phyloP scores from a whole-genome alignment of 169 alveolate species.

The Plasmodium inui region DNA sequence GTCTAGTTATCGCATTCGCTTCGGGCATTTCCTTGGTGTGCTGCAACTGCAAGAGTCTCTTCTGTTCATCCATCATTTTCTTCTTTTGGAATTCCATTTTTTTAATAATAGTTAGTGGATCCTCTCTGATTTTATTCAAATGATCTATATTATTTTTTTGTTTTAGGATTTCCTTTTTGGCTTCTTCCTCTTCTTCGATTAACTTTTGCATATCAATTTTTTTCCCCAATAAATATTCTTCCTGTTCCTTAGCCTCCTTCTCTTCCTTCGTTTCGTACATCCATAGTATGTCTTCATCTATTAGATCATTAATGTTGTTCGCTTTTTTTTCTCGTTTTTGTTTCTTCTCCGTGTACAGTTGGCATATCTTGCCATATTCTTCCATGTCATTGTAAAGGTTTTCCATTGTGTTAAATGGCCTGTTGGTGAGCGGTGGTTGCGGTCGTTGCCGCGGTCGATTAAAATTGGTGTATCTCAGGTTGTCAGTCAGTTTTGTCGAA shows the following conservation, averaged over 20 bases:
- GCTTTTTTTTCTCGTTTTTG: constrained; percentile 40
- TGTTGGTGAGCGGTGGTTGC: not conserved
- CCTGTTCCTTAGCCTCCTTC: constrained; percentile 67
- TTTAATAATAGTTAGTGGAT: constrained; percentile 72
- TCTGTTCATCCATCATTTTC: constrained; percentile 49
- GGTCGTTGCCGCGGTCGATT: not conserved
- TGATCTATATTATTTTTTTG: constrained; percentile 45
- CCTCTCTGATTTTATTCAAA: constrained; percentile 67
- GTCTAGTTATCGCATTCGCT: not conserved
- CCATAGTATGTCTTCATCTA: constrained; percentile 73
- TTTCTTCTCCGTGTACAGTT: constrained; percentile 54
- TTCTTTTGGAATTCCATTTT: constrained; percentile 47
- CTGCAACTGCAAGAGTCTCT: constrained; percentile 49
- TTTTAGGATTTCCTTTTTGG: constrained; percentile 13
- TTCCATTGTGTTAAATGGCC: constrained; percentile 27
- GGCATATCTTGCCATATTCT: constrained; percentile 73
- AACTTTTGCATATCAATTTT: constrained; percentile 60
- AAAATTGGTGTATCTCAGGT: not conserved
- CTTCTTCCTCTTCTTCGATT: constrained; percentile 65
- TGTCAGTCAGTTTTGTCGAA: not conserved
- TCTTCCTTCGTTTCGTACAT: constrained; percentile 76
- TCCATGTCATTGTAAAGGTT: constrained; percentile 73
- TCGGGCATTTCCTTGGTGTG: constrained; percentile 3
- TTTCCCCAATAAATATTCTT: constrained; percentile 69
- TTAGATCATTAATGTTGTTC: constrained; percentile 18